Conservation (phyloP, 2,329 filamentous ascomycete species). For the Colletotrichum cuscutae region DNA sequence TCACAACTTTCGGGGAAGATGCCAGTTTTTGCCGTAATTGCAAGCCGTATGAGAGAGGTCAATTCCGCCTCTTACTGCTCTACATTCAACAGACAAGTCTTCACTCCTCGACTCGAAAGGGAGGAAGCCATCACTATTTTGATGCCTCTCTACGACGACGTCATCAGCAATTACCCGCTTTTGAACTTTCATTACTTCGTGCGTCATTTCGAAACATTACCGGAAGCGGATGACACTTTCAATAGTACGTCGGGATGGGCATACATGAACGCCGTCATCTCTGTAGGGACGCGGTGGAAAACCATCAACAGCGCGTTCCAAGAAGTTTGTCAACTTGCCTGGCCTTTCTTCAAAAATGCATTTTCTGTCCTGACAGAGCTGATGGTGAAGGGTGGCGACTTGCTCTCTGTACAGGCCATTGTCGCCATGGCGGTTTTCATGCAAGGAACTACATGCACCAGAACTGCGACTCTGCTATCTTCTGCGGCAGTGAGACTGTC, state of each 20-base stretch:
- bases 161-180: constrained; percentile 17
- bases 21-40: constrained; percentile 22
- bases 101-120: constrained; percentile 24
- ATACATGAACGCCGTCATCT: constrained; percentile 23
- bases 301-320: constrained; percentile 24
- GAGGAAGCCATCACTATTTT: constrained; percentile 22
- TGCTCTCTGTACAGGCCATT: constrained; percentile 25
- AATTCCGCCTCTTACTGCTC: constrained; percentile 27
- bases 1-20: constrained; percentile 4
- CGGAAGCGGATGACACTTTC: constrained; percentile 14
- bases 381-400: constrained; percentile 18
- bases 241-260: constrained; percentile 31
- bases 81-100: constrained; percentile 29
- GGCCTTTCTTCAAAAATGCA: constrained; percentile 32
- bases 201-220: constrained; percentile 15
- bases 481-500: constrained; percentile 19
- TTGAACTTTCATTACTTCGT: constrained; percentile 29
- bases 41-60: constrained; percentile 19
- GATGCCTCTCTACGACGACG: constrained; percentile 25
- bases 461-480: constrained; percentile 21
- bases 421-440: constrained; percentile 31
- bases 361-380: constrained; percentile 25
- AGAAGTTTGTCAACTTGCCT: constrained; percentile 24
- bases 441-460: constrained; percentile 25
- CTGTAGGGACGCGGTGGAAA: constrained; percentile 21